Evolutionary conservation across 129 eudicot species (phyloP).

Genomic region (Escallonia rubra): DNA sequence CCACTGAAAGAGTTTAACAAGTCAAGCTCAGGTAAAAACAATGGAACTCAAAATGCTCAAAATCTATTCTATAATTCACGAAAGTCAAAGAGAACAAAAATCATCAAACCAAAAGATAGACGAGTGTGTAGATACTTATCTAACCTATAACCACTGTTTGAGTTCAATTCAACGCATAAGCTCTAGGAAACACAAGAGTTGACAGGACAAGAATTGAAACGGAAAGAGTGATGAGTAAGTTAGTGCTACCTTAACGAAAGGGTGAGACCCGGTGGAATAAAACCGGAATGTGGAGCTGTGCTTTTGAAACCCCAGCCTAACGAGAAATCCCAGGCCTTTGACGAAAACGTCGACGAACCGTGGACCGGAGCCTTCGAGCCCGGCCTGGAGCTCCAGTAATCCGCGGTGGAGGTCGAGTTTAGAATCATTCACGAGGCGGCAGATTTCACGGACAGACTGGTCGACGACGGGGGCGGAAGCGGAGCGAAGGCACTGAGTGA

Average conservation of each 20-base stretch:
- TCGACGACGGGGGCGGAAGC: slow-evolving; percentile 77
- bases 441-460: slow-evolving; percentile 70
- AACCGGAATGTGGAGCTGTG: slow-evolving; percentile 23
- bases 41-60: too few species aligned
- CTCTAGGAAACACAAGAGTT: too few species aligned
- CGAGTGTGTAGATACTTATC: too few species aligned
- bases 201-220: too few species aligned
- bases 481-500: slow-evolving; percentile 71
- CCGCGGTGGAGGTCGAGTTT: slow-evolving; percentile 41
- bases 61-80: too few species aligned
- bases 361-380: slow-evolving; percentile 57
- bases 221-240: too few species aligned
- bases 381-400: slow-evolving; percentile 68
- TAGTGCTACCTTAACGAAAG: slow-evolving; percentile 63
- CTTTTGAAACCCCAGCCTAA: slow-evolving; percentile 49
- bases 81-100: too few species aligned
- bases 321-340: slow-evolving; percentile 66
- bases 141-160: too few species aligned
- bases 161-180: too few species aligned
- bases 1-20: too few species aligned
- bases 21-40: too few species aligned
- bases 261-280: slow-evolving; percentile 49
- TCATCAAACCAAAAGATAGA: too few species aligned
- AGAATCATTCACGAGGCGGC: slow-evolving; percentile 60
- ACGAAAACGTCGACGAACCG: slow-evolving; percentile 54